Conservation (phyloP, 345 rosid species). For the Arabidopsis suecica region DNA sequence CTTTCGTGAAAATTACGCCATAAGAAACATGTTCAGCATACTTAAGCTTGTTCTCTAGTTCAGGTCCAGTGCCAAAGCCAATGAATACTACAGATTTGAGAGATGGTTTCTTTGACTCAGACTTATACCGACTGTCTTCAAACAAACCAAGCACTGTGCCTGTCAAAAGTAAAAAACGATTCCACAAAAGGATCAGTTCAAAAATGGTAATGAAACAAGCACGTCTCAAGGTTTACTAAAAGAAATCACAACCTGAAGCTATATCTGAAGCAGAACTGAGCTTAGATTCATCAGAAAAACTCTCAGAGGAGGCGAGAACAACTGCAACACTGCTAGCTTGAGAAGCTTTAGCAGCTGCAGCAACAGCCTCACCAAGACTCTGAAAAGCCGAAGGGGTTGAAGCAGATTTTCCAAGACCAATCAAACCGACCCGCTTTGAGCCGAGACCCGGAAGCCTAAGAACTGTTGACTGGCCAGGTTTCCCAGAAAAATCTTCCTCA, state of each 20-base stretch:
- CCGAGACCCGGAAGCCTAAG: slow-evolving; percentile 83
- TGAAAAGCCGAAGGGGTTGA: slow-evolving; percentile 59
- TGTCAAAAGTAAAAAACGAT: slow-evolving; percentile 32
- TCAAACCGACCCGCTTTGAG: slow-evolving; percentile 88
- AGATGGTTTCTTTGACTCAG: slow-evolving; percentile 70
- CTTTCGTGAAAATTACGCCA: slow-evolving; percentile 77
- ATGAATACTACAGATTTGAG: slow-evolving; percentile 81
- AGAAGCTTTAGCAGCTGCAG: slow-evolving; percentile 80
- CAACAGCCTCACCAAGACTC: slow-evolving; percentile 81
- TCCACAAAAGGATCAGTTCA: slow-evolving; percentile 15
- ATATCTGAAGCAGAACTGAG: slow-evolving; percentile 76
- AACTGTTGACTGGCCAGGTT: slow-evolving; percentile 75
- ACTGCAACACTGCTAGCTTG: slow-evolving; percentile 71
- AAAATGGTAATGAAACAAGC: neutral
- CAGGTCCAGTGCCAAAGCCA: slow-evolving; percentile 87
- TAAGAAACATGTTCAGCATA: slow-evolving; percentile 81
- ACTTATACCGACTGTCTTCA: slow-evolving; percentile 82
- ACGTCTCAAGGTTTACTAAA: neutral
- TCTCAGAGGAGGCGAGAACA: slow-evolving; percentile 69
- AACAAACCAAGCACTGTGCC: slow-evolving; percentile 77
- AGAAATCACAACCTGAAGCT: slow-evolving; percentile 62
- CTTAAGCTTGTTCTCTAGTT: slow-evolving; percentile 83
- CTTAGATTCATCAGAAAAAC: slow-evolving; percentile 61
- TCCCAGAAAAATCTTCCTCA: slow-evolving; percentile 96
- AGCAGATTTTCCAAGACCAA: slow-evolving; percentile 81